Base-by-base conservation (phyloP, 805 yeast genomes). In the Aciculoconidium aculeatum region DNA sequence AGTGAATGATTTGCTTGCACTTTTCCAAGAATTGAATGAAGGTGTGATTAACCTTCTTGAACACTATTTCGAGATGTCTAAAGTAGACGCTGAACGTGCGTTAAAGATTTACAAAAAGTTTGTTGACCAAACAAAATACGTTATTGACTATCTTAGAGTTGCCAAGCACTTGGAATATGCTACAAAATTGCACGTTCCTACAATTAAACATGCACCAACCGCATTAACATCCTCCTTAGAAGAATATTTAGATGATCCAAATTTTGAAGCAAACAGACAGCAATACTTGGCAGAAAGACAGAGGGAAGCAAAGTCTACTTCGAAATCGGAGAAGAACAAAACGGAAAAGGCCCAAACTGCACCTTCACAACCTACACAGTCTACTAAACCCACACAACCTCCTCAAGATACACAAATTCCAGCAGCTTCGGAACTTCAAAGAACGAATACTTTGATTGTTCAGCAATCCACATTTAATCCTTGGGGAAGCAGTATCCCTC, bases 181-280 rank as follows among this genome's bases (percentile, higher is more conserved):
- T 8, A 87, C 96, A 3, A 87, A 87, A 46, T 64, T 90, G 41
- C 88, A 80, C 46, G 95, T 92, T 18, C 98, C 98, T 20, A 88
- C 95, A 9, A 88, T 92, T 37, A 85, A 85, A 51, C 98, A 92
- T 58, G 97, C 97, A 2, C 96, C 96, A 13, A 88, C 96, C 2
- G 92, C 95, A 15, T 67, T 92, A 40, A 82, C 95, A 3, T 70
- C 77, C 18, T 79, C 94, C 9, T 70, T 92, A 37, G 92, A 86
- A 50, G 96, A 88, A 44, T 94, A 90, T 53, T 61, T 92, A 41
- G 72, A 78, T 41, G 96, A 90, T 49, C 86, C 88, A 6, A 78
- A 80, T 43, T 86, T 86, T 55, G 95, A 86, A 42, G 58, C 61
- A 6, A 86, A 84, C 51, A 72, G 94, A 52, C 63, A 77, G 36